phyloP scores from a whole-genome alignment of 1,284 basidiomycete genomes.

The Malassezia dermatis region DNA sequence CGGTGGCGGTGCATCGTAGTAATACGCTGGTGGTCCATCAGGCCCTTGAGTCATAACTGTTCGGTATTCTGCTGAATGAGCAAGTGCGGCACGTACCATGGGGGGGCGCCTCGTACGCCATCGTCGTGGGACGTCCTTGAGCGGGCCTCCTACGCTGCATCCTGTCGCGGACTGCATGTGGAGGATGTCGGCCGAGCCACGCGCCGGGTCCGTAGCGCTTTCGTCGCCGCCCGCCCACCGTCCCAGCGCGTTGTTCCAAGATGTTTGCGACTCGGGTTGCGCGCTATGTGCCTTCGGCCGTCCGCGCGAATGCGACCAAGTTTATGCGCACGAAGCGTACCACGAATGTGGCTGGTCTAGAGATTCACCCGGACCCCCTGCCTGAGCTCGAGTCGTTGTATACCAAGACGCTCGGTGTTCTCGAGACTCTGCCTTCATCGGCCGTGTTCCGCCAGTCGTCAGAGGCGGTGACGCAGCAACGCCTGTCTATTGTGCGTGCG shows the following conservation, averaged over 20 bases:
- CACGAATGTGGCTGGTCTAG: slow-evolving; percentile 63
- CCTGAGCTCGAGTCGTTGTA: slow-evolving; percentile 67
- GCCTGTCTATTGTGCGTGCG: slow-evolving; percentile 60
- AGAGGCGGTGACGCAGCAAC: slow-evolving; percentile 73
- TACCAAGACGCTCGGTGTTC: slow-evolving; percentile 63
- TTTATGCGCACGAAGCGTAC: slow-evolving; percentile 43
- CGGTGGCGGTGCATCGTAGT: neutral
- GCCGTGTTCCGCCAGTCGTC: slow-evolving; percentile 84
- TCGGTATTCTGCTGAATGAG: slow-evolving; percentile 2
- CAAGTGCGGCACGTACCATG: slow-evolving; percentile 4
- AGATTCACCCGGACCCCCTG: slow-evolving; percentile 64
- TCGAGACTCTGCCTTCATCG: slow-evolving; percentile 61
- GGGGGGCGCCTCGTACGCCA: slow-evolving; percentile 8
- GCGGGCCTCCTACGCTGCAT: neutral
- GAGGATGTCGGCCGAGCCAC: slow-evolving; percentile 6
- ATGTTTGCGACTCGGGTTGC: slow-evolving; percentile 16
- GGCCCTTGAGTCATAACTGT: neutral
- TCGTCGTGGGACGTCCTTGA: neutral
- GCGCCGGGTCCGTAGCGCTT: neutral
- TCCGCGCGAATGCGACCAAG: slow-evolving; percentile 4
- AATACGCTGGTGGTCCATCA: neutral
- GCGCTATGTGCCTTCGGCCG: slow-evolving; percentile 11
- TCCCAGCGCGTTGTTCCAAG: neutral
- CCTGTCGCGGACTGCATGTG: neutral
- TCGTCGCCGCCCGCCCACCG: neutral